Evolutionary conservation across 352 stramenopile species (phyloP).

Genomic region (Phytophthora nicotianae): DNA sequence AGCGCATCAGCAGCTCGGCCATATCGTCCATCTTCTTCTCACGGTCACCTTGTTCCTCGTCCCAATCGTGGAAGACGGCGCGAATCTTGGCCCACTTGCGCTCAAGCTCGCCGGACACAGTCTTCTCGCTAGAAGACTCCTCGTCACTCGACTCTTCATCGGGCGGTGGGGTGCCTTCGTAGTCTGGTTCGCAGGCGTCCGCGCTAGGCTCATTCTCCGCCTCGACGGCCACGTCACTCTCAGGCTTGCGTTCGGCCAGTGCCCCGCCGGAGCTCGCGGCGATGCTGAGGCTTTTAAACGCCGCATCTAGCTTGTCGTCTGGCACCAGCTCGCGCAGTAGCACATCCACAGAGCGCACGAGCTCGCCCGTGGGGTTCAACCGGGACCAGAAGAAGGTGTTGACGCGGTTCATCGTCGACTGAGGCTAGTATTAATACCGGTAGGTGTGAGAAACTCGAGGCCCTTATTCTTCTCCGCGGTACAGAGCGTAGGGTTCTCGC

Average conservation of each 20-base stretch:
- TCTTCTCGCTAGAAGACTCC: constrained; percentile 57
- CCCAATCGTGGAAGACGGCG: constrained; percentile 75
- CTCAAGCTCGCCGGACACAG: constrained; percentile 75
- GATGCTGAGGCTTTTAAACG: constrained; percentile 55
- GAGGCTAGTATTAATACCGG: neutral
- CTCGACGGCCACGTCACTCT: constrained; percentile 27
- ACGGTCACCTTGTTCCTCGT: constrained; percentile 69
- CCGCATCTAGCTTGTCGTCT: constrained; percentile 59
- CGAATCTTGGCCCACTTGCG: constrained; percentile 77
- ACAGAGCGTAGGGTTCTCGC: constrained; percentile 20
- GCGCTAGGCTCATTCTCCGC: constrained; percentile 29
- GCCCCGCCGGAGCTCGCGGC: constrained; percentile 27
- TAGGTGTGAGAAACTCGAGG: neutral
- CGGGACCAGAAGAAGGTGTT: constrained; percentile 86
- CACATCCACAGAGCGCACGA: constrained; percentile 74
- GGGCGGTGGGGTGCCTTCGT: constrained; percentile 30
- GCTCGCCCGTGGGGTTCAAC: constrained; percentile 71
- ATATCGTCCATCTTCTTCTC: constrained; percentile 85
- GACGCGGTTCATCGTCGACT: constrained; percentile 55
- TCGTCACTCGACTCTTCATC: constrained; percentile 68
- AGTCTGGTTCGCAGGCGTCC: constrained; percentile 30
- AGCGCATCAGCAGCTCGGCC: constrained; percentile 73
- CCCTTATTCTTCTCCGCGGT: constrained; percentile 18
- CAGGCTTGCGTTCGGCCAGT: constrained; percentile 27
- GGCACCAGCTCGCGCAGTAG: constrained; percentile 63